Percentiles rank a stretch among this genome's conserved stretches.
These are phyloP conservation scores for Leccinum variicolor DNA, from an alignment of 768 basidiomycete species.

Conservation along the genomic window DNA sequence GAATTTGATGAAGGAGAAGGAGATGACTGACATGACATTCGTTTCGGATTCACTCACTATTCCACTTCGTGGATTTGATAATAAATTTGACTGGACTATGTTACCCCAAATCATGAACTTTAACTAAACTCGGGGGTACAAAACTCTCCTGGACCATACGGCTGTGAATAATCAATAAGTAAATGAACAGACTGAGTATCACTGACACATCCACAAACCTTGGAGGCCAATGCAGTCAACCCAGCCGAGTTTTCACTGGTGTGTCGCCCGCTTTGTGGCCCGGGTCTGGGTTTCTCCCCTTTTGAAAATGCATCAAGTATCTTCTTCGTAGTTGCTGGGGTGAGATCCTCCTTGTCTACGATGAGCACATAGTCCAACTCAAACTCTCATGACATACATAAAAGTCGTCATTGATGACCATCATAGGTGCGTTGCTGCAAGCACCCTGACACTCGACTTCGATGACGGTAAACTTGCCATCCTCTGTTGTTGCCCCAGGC, in stretches of 20 bases:
- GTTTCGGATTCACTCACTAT: background rate
- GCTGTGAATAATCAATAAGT: constrained; percentile 44
- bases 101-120: constrained; percentile 17
- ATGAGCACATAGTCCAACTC: constrained; percentile 6
- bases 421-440: constrained; percentile 97
- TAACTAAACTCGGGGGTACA: constrained; percentile 84
- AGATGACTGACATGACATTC: constrained; percentile 55
- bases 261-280: constrained; percentile 82
- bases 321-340: constrained; percentile 70
- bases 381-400: constrained; percentile 56
- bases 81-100: background rate
- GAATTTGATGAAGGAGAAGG: constrained; percentile 83
- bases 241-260: constrained; percentile 95
- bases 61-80: background rate
- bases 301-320: constrained; percentile 75
- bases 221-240: constrained; percentile 71
- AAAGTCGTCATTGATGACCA: constrained; percentile 94
- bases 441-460: constrained; percentile 99
- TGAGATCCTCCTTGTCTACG: constrained; percentile 71
- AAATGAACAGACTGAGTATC: background rate
- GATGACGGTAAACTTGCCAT: constrained; percentile 95
- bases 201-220: constrained; percentile 44
- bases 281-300: constrained; percentile 88
- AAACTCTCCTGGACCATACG: constrained; percentile 90
- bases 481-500: constrained; percentile 89